Base-by-base conservation (phyloP, 495 filamentous ascomycete genomes). In the Lasiosphaeris hirsuta region DNA sequence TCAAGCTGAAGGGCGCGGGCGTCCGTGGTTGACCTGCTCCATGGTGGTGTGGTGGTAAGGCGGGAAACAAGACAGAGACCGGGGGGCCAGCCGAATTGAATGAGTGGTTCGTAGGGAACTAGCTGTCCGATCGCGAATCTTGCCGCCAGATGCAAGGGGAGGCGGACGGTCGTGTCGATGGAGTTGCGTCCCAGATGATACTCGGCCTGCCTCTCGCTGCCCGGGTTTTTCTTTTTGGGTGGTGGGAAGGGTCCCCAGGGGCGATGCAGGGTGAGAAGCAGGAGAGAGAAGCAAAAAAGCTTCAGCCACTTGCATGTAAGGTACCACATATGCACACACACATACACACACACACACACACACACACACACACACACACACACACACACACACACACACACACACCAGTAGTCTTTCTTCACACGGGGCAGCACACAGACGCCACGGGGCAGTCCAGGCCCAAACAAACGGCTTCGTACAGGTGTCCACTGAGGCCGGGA, bases 131-230 rank as follows among this genome's bases (percentile, higher is more conserved):
- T 34, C 44, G 37, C 36, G 43, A 37, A 18, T 40, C 37, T n/a
- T 18, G 40, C 41, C 13, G 53, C 15, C 19, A 43, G 17, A 56
- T 33, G 47, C 19, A 43, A 56, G 36, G 47, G 42, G 15, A 57
- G 47, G 30, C 51, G 43, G 23, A 38, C 5, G 59, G 46, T 52
- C 45, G 59, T 56, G 44, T 37, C 51, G 54, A 46, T 54, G 53
- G 53, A 39, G 53, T 60, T 60, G 52, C 40, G 52, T 53, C 53
- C 19, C 15, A 35, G 53, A 18, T 56, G 58, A 60, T 56, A 60
- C 58, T 10, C 10, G 19, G 10, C 37, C 13, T 40, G 10, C 6
- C 8, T 23, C 30, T 38, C 36, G 5, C 34, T 47, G 40, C 15
- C 41, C 7, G 41, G n/a, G 23, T 30, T 30, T 30, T 18, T 18